Evolutionary conservation across 306 rosid genomes (phyloP).

Genomic region (Pueraria montana): DNA sequence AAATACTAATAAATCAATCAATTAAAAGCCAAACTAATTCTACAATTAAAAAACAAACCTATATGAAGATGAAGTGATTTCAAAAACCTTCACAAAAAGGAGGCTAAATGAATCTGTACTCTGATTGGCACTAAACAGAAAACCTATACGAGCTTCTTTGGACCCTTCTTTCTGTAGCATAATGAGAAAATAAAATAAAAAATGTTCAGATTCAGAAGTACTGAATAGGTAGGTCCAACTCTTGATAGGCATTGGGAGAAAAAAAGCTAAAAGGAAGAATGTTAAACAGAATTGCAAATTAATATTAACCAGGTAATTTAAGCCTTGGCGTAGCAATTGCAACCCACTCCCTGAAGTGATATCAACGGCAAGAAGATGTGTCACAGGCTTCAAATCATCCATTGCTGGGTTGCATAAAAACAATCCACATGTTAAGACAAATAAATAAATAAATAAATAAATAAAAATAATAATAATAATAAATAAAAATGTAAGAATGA

Average conservation of each 20-base stretch:
- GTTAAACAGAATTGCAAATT: constrained; percentile 33
- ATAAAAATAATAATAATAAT: no score
- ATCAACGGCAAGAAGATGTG: constrained; percentile 89
- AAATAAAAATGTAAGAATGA: constrained; percentile 27
- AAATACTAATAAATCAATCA: constrained; percentile 40
- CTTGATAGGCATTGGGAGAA: constrained; percentile 24
- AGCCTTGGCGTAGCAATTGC: constrained; percentile 81
- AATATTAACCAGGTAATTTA: constrained; percentile 78
- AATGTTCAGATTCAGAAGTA: constrained; percentile 18
- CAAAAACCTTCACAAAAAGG: constrained; percentile 76
- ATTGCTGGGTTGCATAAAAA: constrained; percentile 63
- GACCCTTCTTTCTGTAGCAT: constrained; percentile 79
- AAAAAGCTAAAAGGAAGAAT: constrained; percentile 26
- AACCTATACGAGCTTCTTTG: constrained; percentile 77
- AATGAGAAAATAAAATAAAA: constrained; percentile 32
- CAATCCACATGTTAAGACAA: constrained; percentile 47
- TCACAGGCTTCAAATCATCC: constrained; percentile 93
- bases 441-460: no score
- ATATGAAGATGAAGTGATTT: constrained; percentile 72
- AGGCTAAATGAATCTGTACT: constrained; percentile 64
- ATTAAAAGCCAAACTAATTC: constrained; percentile 26
- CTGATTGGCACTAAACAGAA: constrained; percentile 72
- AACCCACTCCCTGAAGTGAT: constrained; percentile 76
- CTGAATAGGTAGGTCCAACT: constrained; percentile 34
- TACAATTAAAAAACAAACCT: constrained; percentile 66